Percentiles rank a stretch among this genome's conserved stretches.
phyloP scores from a whole-genome alignment of 768 basidiomycete genomes.

The Roridomyces roridus region DNA sequence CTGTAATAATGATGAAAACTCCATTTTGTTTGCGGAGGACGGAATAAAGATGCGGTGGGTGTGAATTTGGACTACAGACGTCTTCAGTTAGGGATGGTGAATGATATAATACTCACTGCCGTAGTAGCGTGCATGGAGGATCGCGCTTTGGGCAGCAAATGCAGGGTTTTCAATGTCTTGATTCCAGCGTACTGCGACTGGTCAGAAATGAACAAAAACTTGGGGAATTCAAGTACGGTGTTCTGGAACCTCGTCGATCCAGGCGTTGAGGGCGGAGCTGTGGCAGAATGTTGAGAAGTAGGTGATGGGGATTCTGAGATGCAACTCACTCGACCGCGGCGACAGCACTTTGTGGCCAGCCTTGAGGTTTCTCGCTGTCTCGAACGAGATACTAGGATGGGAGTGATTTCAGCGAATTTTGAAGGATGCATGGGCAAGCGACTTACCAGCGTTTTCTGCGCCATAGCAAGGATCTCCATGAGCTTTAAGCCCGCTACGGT shows the following conservation, averaged over 20 bases:
- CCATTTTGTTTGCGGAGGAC: constrained; percentile 33
- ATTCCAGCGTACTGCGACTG: constrained; percentile 16
- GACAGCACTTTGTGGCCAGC: constrained; percentile 60
- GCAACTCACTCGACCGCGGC: constrained; percentile 49
- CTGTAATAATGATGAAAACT: not conserved
- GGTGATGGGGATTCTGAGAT: not conserved
- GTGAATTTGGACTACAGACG: constrained; percentile 49
- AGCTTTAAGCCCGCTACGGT: constrained; percentile 62
- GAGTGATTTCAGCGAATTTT: not conserved
- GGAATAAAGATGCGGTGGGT: constrained; percentile 75
- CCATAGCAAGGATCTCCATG: constrained; percentile 63
- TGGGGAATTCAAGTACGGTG: constrained; percentile 44
- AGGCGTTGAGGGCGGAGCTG: constrained; percentile 60
- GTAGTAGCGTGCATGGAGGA: no score
- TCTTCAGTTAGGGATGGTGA: not conserved
- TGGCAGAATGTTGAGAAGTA: not conserved
- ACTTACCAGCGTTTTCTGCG: constrained; percentile 64
- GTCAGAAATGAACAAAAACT: not conserved
- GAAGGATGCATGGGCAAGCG: no score
- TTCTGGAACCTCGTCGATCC: constrained; percentile 65
- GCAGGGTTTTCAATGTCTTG: no score
- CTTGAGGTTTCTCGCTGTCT: constrained; percentile 32
- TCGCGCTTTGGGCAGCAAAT: no score
- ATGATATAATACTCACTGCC: no score
- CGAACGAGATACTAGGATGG: constrained; percentile 59